Percentiles rank a stretch among this genome's conserved stretches.
These are phyloP conservation scores for Alternaria metachromatica DNA, from an alignment of 2,329 filamentous ascomycete genomes.

Conservation along the genomic window DNA sequence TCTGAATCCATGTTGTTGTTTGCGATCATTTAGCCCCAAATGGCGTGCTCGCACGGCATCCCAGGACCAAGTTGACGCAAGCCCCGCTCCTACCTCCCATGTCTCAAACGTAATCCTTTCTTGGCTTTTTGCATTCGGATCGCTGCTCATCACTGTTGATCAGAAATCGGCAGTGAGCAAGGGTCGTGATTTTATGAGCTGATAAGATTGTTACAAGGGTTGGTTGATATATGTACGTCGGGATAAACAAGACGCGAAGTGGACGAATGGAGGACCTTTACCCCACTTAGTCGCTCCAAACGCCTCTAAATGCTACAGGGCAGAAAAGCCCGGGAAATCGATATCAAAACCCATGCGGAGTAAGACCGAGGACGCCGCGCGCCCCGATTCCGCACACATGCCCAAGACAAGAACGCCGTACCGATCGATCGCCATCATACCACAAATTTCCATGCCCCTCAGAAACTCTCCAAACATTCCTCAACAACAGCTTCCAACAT, in stretches of 20 bases:
- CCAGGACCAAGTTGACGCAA: conserved; percentile 7
- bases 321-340: neutral
- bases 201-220: neutral
- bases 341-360: neutral
- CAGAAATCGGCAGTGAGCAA: neutral
- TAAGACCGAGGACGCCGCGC: neutral
- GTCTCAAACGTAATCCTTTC: neutral
- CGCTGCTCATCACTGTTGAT: neutral
- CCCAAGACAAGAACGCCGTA: neutral
- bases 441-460: neutral
- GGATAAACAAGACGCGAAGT: conserved; percentile 11
- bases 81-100: conserved; percentile 1
- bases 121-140: neutral
- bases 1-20: conserved; percentile 21
- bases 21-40: conserved; percentile 34
- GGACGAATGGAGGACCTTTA: neutral
- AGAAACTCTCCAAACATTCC: conserved; percentile 62
- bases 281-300: conserved; percentile 13
- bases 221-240: conserved; percentile 2
- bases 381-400: neutral
- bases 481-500: conserved; percentile 81
- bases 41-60: conserved; percentile 37
- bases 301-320: neutral
- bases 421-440: neutral
- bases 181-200: neutral